phyloP scores from a whole-genome alignment of 768 basidiomycete species.

The Trametes coccinea region DNA sequence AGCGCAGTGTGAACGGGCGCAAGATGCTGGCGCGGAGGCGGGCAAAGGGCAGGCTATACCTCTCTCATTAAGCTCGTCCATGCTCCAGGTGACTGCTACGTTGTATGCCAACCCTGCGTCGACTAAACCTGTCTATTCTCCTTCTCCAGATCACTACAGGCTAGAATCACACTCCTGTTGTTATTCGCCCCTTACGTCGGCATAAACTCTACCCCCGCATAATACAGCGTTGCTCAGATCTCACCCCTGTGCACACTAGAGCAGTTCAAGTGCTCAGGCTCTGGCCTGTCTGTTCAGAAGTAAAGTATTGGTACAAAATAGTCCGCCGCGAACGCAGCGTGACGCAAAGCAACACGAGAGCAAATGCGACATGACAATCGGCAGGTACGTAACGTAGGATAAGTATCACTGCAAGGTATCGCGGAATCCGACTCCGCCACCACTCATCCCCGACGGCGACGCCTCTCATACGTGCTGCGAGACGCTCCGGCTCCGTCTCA shows the following conservation, averaged over 20 bases:
- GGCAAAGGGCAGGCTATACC: constrained; percentile 73
- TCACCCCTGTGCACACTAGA: no score
- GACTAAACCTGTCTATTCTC: background rate
- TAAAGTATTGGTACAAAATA: background rate
- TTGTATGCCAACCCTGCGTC: background rate
- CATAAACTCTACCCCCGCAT: constrained; percentile 4
- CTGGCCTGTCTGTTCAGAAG: background rate
- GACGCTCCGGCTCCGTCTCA: background rate
- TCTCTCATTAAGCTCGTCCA: constrained; percentile 64
- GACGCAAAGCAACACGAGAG: constrained; percentile 7
- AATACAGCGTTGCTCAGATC: background rate
- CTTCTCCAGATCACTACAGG: no score
- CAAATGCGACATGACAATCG: background rate
- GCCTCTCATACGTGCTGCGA: background rate
- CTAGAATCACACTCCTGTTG: no score
- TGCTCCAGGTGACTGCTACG: background rate
- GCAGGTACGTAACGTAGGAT: background rate
- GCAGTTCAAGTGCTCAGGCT: no score
- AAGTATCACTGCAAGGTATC: background rate
- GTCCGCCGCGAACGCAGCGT: background rate
- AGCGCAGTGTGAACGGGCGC: constrained; percentile 65
- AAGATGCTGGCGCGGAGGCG: constrained; percentile 70
- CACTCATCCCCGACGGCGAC: no score
- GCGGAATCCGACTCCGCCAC: background rate
- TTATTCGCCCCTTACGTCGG: background rate